A percentile compares a stretch with the other conserved stretches of the same genome.
Evolutionary conservation across 139 green algal species (phyloP).

Genomic region (Chlamydomonas applanata): DNA sequence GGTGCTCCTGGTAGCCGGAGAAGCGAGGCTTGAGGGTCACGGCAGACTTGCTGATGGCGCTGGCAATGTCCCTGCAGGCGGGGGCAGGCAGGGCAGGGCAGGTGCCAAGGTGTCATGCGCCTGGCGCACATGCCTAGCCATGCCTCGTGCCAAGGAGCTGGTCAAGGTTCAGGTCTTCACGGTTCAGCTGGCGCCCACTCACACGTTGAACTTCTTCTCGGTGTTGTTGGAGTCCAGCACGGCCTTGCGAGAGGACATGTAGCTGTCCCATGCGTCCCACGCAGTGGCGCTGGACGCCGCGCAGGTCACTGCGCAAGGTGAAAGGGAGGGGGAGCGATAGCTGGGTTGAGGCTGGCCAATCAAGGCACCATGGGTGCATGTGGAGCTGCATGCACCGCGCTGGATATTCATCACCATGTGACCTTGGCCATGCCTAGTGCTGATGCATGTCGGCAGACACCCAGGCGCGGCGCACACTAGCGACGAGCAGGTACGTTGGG

Average conservation of each 20-base stretch:
- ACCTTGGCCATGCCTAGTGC: no score
- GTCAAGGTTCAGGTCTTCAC: not conserved
- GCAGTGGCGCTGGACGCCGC: not conserved
- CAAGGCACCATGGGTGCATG: no score
- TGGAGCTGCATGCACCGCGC: no score
- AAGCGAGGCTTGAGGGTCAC: constrained; percentile 9
- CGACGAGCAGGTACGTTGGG: no score
- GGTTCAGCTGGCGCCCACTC: not conserved
- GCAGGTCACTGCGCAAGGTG: no score
- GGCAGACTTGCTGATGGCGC: constrained; percentile 8
- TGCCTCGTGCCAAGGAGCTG: not conserved
- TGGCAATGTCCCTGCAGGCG: constrained; percentile 7
- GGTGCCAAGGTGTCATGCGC: not conserved
- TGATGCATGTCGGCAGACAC: no score
- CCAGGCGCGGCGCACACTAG: no score
- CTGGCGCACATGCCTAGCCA: not conserved
- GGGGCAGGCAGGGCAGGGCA: not conserved
- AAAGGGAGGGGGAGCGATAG: no score
- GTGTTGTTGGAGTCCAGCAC: not conserved
- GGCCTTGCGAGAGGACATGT: not conserved
- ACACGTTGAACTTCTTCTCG: constrained; percentile 7
- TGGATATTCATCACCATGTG: no score
- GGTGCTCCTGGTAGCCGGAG: not conserved
- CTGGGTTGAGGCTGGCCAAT: no score
- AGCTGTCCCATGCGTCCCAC: constrained; percentile 5